Evolutionary conservation across 2,329 filamentous ascomycete species (phyloP).

Genomic region (Diaporthe batatas): DNA sequence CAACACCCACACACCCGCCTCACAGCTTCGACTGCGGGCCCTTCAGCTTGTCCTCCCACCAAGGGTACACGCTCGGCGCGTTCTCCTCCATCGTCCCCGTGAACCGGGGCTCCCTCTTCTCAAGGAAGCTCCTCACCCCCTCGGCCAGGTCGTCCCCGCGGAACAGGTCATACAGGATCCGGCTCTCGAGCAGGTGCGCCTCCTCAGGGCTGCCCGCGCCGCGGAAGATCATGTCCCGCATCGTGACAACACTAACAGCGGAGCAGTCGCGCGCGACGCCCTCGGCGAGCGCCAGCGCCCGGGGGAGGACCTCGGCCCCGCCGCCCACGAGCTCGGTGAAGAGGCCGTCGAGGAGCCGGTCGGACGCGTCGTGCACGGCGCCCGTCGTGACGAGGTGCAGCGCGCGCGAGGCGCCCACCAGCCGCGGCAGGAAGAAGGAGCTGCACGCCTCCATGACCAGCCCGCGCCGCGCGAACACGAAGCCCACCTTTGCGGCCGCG

Average conservation of each 20-base stretch:
- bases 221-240: slow-evolving; percentile 79
- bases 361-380: slow-evolving; percentile 65
- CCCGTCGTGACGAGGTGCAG: slow-evolving; percentile 78
- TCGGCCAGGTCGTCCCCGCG: slow-evolving; percentile 72
- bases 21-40: slow-evolving; percentile 31
- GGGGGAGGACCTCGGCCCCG: slow-evolving; percentile 71
- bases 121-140: slow-evolving; percentile 76
- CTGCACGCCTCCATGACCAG: slow-evolving; percentile 80
- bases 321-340: slow-evolving; percentile 70
- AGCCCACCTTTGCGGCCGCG: slow-evolving; percentile 74
- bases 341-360: slow-evolving; percentile 68
- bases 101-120: slow-evolving; percentile 76
- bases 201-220: slow-evolving; percentile 72
- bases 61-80: slow-evolving; percentile 72
- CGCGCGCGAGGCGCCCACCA: slow-evolving; percentile 75
- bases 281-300: slow-evolving; percentile 74
- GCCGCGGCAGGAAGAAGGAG: slow-evolving; percentile 78
- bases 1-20: neutral
- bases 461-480: slow-evolving; percentile 79
- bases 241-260: slow-evolving; percentile 72
- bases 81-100: slow-evolving; percentile 71
- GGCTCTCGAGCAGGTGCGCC: slow-evolving; percentile 77
- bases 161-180: slow-evolving; percentile 73
- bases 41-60: slow-evolving; percentile 71
- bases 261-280: slow-evolving; percentile 78